Conservation (phyloP, 177 flowering plant species). For the Vitis hybrid region DNA sequence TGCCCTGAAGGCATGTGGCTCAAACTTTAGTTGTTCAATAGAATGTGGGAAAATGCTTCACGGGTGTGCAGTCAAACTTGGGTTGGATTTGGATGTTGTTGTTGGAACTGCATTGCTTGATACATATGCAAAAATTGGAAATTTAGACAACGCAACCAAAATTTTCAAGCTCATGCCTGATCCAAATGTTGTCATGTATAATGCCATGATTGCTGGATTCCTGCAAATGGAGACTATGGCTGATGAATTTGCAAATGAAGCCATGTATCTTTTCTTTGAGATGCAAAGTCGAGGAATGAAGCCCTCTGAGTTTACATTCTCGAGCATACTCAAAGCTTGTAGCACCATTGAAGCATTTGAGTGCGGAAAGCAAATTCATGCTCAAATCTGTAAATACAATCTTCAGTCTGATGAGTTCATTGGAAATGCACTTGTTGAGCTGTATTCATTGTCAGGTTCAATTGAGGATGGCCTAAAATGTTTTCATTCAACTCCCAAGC, state of each 20-base stretch:
- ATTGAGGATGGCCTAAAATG: conserved; percentile 41
- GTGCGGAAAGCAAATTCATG: conserved; percentile 62
- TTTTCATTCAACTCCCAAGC: conserved; percentile 42
- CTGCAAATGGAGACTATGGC: conserved; percentile 18
- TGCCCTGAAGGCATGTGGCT: conserved; percentile 49
- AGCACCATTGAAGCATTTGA: conserved; percentile 31
- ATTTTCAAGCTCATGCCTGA: conserved; percentile 40
- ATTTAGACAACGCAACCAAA: conserved; percentile 29
- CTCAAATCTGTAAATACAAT: conserved; percentile 46
- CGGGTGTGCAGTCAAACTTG: conserved; percentile 34
- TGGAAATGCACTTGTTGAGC: conserved; percentile 51
- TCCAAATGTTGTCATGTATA: conserved; percentile 52
- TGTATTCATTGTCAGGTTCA: conserved; percentile 41
- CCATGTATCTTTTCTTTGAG: conserved; percentile 39
- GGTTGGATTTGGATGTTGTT: conserved; percentile 46
- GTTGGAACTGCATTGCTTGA: conserved; percentile 60
- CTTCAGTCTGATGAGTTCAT: conserved; percentile 57
- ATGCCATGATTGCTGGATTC: conserved; percentile 67
- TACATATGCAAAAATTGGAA: conserved; percentile 56
- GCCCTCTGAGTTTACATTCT: conserved; percentile 55
- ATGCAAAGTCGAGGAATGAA: conserved; percentile 43
- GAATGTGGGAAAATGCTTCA: conserved; percentile 46
- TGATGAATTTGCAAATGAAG: conserved; percentile 28
- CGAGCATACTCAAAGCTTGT: conserved; percentile 53
- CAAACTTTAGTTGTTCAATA: conserved; percentile 16